Conservation (phyloP, 805 yeast genomes). For the Teunomyces atbi region DNA sequence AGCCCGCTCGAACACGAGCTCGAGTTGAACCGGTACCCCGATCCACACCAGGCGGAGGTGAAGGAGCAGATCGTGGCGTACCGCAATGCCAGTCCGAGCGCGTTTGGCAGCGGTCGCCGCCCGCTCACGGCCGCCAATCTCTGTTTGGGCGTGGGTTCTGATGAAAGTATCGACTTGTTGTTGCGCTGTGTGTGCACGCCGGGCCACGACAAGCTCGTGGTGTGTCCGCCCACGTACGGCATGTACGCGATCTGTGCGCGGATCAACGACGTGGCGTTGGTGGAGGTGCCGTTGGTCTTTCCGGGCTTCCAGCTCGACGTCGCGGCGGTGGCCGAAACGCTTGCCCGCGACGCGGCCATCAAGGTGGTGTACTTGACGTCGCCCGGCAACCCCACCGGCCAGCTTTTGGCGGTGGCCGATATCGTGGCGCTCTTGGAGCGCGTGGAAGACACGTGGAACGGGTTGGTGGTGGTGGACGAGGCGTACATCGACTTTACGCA, state of each 20-base stretch:
- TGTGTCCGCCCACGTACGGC: constrained; percentile 95
- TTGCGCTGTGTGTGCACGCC: constrained; percentile 85
- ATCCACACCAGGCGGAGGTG: constrained; percentile 84
- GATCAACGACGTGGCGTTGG: constrained; percentile 82
- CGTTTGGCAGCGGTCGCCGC: constrained; percentile 11
- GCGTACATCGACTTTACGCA: constrained; percentile 84
- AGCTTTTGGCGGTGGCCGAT: constrained; percentile 45
- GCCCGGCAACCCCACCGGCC: constrained; percentile 96
- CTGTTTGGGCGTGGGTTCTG: constrained; percentile 96
- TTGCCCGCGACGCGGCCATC: constrained; percentile 57
- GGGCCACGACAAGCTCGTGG: constrained; percentile 74
- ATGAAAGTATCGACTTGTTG: constrained; percentile 88
- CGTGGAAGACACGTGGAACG: constrained; percentile 59
- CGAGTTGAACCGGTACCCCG: constrained; percentile 89
- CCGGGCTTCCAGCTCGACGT: constrained; percentile 59
- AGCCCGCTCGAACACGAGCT: constrained; percentile 44
- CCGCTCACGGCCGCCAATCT: constrained; percentile 61
- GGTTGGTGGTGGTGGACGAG: constrained; percentile 85
- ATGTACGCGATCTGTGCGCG: constrained; percentile 93
- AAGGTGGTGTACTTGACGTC: constrained; percentile 84
- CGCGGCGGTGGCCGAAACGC: constrained; percentile 49
- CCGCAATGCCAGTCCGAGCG: constrained; percentile 55
- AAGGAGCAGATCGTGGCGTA: constrained; percentile 70
- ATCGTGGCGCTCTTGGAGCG: constrained; percentile 42
- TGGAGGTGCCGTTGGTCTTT: constrained; percentile 60